These are phyloP conservation scores for Collybiopsis confluens DNA, from an alignment of 768 basidiomycete species.

Conservation along the genomic window DNA sequence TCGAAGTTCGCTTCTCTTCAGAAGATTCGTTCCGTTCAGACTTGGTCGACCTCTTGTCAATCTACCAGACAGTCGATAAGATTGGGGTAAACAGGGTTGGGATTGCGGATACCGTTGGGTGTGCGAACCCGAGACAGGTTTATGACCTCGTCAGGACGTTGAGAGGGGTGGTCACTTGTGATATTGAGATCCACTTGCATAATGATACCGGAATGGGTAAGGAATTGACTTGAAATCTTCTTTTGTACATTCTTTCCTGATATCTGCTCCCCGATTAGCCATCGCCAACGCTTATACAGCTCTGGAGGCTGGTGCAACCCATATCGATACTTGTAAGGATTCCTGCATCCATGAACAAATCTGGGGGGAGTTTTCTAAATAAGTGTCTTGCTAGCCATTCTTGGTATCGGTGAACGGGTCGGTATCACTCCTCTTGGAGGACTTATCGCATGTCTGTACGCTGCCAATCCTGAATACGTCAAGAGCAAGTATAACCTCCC, in stretches of 20 bases:
- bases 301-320: constrained; percentile 97
- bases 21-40: constrained; percentile 99
- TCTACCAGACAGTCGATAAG: constrained; percentile 99
- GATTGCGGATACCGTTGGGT: constrained; percentile 98
- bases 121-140: constrained; percentile 97
- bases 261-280: constrained; percentile 41
- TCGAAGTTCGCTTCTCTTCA: constrained; percentile 99
- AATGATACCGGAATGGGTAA: constrained; percentile 96
- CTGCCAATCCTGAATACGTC: constrained; percentile 97
- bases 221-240: constrained; percentile 15
- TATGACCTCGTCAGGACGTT: constrained; percentile 97
- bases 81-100: constrained; percentile 98
- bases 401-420: constrained; percentile 98
- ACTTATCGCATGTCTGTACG: constrained; percentile 93
- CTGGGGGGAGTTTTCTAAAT: constrained; percentile 7
- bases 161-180: constrained; percentile 92
- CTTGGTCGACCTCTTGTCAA: constrained; percentile 95
- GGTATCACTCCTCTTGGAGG: constrained; percentile 98
- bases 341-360: background rate
- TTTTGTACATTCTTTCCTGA: background rate
- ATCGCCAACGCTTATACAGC: constrained; percentile 99
- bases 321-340: constrained; percentile 90
- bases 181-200: constrained; percentile 97
- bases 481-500: constrained; percentile 98
- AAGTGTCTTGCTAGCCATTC: constrained; percentile 82